Evolutionary conservation across 345 rosid genomes (phyloP).

Genomic region (Anacardium occidentale): DNA sequence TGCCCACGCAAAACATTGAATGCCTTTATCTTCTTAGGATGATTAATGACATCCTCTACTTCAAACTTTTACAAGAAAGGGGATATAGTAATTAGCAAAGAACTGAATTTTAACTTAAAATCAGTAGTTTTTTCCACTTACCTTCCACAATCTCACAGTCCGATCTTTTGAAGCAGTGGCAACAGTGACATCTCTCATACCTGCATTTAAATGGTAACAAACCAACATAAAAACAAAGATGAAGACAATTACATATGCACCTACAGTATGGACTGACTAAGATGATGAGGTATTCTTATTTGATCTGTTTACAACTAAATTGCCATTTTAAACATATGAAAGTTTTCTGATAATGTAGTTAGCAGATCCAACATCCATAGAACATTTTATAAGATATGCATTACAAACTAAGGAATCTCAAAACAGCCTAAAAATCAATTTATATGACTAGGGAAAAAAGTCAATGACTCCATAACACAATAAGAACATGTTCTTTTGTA

Average conservation of each 20-base stretch:
- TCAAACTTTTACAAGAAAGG: slow-evolving; percentile 47
- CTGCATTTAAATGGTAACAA: slow-evolving; percentile 32
- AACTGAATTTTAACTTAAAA: slow-evolving; percentile 10
- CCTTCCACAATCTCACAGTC: slow-evolving; percentile 92
- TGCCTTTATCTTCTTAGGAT: slow-evolving; percentile 52
- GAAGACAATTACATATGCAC: background rate
- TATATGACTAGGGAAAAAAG: background rate
- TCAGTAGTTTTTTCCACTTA: slow-evolving; percentile 32
- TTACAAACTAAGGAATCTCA: background rate
- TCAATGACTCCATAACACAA: background rate
- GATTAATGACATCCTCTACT: slow-evolving; percentile 36
- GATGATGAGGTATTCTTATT: background rate
- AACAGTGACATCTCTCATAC: slow-evolving; percentile 41
- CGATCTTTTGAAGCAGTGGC: slow-evolving; percentile 95
- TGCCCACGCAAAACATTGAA: slow-evolving; percentile 85
- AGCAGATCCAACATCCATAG: background rate
- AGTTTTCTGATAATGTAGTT: background rate
- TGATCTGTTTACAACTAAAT: background rate
- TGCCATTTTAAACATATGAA: background rate
- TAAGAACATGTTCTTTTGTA: background rate
- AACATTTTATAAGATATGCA: background rate
- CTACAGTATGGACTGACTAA: background rate
- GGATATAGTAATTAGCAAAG: slow-evolving; percentile 12
- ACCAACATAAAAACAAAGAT: background rate
- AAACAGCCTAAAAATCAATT: background rate